phyloP scores from a whole-genome alignment of 371 early-diverging fungal species.

The Lichtheimia ramosa region DNA sequence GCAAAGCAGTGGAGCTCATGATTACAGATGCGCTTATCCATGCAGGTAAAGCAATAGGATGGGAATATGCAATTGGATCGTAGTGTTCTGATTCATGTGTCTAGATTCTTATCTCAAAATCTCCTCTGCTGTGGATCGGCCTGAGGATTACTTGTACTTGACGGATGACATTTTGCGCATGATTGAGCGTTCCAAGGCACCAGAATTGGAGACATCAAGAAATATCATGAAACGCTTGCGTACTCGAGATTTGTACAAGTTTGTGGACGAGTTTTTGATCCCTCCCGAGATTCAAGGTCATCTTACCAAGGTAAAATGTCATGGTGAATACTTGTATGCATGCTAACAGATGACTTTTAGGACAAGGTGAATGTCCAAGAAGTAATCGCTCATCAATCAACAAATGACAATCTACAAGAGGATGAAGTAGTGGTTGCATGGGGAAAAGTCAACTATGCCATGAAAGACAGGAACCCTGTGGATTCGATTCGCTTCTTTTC shows the following conservation, averaged over 20 bases:
- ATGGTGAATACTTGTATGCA: not conserved
- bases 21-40: conserved; percentile 80
- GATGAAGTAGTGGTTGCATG: conserved; percentile 79
- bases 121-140: conserved; percentile 66
- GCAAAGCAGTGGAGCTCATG: conserved; percentile 83
- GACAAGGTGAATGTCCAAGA: conserved; percentile 52
- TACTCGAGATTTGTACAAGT: conserved; percentile 80
- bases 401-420: conserved; percentile 50
- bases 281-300: conserved; percentile 54
- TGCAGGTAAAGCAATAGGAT: conserved; percentile 48
- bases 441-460: conserved; percentile 76
- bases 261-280: conserved; percentile 84
- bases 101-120: conserved; percentile 70
- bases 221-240: conserved; percentile 73
- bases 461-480: conserved; percentile 84
- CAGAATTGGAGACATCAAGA: conserved; percentile 65
- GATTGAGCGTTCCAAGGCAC: conserved; percentile 72
- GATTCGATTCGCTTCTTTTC: conserved; percentile 81
- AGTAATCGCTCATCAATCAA: conserved; percentile 59
- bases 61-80: too few species aligned
- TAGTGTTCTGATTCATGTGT: too few species aligned
- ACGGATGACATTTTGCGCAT: conserved; percentile 86
- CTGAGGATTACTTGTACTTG: conserved; percentile 72
- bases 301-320: conserved; percentile 40
- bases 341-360: conserved; percentile 14